Conservation (phyloP, 1,139 yeast genomes). For the Lodderomyces orthopsilosis region DNA sequence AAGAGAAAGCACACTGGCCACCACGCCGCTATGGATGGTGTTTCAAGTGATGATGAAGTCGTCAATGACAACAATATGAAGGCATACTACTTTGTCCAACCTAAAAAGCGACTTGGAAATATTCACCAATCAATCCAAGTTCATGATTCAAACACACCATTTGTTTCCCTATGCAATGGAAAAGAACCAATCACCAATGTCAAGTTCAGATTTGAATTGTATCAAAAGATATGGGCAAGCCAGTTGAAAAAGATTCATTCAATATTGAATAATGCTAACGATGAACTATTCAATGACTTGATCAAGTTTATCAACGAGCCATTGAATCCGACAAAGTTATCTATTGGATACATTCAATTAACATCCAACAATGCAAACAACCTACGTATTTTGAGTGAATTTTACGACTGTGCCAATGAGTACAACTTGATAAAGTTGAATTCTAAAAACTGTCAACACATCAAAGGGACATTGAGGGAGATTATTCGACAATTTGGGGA, state of each 20-base stretch:
- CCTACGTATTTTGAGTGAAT: conserved; percentile 43
- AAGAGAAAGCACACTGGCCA: no score
- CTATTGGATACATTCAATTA: conserved; percentile 46
- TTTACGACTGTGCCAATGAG: conserved; percentile 21
- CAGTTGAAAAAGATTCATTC: conserved; percentile 36
- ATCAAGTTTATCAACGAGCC: conserved; percentile 23
- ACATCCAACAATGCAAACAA: conserved; percentile 62
- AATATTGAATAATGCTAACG: conserved; percentile 38
- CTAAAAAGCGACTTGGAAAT: conserved; percentile 5
- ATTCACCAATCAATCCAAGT: conserved; percentile 4
- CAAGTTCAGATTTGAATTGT: conserved; percentile 36
- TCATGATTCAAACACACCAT: conserved; percentile 23
- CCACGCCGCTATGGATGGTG: no score
- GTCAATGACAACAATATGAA: conserved; percentile 10
- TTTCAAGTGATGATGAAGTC: no score
- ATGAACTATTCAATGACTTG: conserved; percentile 34
- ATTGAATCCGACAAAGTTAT: conserved; percentile 26
- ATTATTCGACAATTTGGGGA: conserved; percentile 32
- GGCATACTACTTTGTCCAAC: conserved; percentile 12
- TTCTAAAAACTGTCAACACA: conserved; percentile 41
- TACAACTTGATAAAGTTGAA: conserved; percentile 35
- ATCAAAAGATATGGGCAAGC: conserved; percentile 34
- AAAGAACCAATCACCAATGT: conserved; percentile 37
- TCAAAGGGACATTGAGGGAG: conserved; percentile 39
- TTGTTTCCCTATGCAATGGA: conserved; percentile 37